These are phyloP conservation scores for Cercospora sp. DNA, from an alignment of 2,329 filamentous ascomycete genomes.

Conservation along the genomic window DNA sequence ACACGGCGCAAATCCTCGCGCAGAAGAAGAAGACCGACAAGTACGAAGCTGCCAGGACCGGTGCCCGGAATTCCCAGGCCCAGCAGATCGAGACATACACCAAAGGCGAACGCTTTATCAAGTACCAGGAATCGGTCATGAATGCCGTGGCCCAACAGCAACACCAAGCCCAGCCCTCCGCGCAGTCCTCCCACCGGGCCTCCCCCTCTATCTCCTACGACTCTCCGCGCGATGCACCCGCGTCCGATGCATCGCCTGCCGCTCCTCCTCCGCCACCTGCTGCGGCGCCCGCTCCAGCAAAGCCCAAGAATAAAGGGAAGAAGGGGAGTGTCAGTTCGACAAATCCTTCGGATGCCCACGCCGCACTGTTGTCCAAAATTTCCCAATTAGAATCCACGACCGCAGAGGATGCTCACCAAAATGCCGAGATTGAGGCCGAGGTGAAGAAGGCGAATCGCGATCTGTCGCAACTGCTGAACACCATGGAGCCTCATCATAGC, in stretches of 20 bases:
- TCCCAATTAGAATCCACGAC: slow-evolving; percentile 93
- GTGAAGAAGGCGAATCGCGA: slow-evolving; percentile 93
- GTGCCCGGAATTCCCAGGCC: slow-evolving; percentile 11
- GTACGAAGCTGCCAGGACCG: slow-evolving; percentile 12
- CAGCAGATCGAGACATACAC: slow-evolving; percentile 12
- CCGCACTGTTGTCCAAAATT: slow-evolving; percentile 88
- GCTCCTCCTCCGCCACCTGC: slow-evolving; percentile 43
- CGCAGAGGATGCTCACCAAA: slow-evolving; percentile 90
- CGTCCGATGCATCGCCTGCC: slow-evolving; percentile 34
- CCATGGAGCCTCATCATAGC: slow-evolving; percentile 87
- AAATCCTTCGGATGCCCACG: slow-evolving; percentile 86
- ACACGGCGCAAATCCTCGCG: slow-evolving; percentile 17
- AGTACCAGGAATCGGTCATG: slow-evolving; percentile 15
- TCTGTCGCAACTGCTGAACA: slow-evolving; percentile 77
- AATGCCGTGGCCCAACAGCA: slow-evolving; percentile 17
- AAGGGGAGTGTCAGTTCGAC: slow-evolving; percentile 61
- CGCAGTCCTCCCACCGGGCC: slow-evolving; percentile 12
- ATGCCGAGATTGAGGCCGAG: slow-evolving; percentile 93
- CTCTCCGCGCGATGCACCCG: slow-evolving; percentile 31
- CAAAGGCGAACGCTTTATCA: slow-evolving; percentile 15
- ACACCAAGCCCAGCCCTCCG: slow-evolving; percentile 15
- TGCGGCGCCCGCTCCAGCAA: slow-evolving; percentile 54
- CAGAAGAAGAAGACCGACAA: slow-evolving; percentile 16
- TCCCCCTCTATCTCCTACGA: slow-evolving; percentile 24
- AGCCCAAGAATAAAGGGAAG: slow-evolving; percentile 72